A percentile compares a stretch with the other conserved stretches of the same genome.
Conservation (phyloP, 1,284 basidiomycete species). For the Stygiomarasmius scandens region DNA sequence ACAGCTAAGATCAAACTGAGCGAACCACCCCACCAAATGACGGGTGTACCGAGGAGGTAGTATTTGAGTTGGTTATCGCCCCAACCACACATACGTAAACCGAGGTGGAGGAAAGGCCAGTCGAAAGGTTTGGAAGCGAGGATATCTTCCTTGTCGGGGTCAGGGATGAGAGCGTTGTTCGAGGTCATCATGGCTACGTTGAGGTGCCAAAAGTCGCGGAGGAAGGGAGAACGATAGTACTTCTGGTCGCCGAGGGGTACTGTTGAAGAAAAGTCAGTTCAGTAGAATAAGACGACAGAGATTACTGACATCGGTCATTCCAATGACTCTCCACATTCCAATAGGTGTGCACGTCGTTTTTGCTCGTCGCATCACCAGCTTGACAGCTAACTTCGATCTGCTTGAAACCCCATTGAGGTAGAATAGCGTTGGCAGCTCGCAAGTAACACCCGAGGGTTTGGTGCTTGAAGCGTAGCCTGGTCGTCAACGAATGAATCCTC, state of each 20-base stretch:
- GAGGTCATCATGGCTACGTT: conserved; percentile 99
- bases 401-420: conserved; percentile 99
- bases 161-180: conserved; percentile 96
- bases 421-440: conserved; percentile 83
- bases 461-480: conserved; percentile 86
- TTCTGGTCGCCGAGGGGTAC: conserved; percentile 85
- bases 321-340: conserved; percentile 99
- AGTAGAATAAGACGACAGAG: not conserved
- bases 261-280: conserved; percentile 32
- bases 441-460: conserved; percentile 84
- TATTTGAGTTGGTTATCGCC: conserved; percentile 87
- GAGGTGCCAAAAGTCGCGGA: conserved; percentile 97
- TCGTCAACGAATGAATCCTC: conserved; percentile 87
- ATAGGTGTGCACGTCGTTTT: conserved; percentile 84
- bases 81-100: conserved; percentile 98
- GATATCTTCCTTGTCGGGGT: conserved; percentile 98
- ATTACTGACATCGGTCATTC: conserved; percentile 83
- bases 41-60: conserved; percentile 90
- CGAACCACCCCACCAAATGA: conserved; percentile 90
- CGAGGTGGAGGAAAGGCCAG: conserved; percentile 91
- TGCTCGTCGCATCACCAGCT: conserved; percentile 74
- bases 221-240: conserved; percentile 89
- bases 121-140: conserved; percentile 90
- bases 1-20: conserved; percentile 63
- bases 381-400: conserved; percentile 96